phyloP scores from a whole-genome alignment of 192 early-diverging fungal genomes.

The Helicostylum pulchrum region DNA sequence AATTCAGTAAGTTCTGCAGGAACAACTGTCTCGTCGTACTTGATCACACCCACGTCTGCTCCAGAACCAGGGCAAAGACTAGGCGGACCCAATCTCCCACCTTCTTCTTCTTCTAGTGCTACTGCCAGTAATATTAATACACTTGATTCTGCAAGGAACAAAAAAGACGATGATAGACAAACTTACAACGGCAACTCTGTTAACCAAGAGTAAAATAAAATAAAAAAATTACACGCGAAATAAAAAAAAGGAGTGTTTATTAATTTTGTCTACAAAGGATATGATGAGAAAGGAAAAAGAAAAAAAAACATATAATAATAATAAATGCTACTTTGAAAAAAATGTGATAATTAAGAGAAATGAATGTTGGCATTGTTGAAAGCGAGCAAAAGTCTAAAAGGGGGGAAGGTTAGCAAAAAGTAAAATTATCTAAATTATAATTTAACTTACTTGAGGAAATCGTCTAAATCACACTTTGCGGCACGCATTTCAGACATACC shows the following conservation, averaged over 20 bases:
- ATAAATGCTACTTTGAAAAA: no score
- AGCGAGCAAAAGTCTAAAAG: slow-evolving; percentile 68
- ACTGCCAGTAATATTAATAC: neutral
- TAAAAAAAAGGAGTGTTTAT: slow-evolving; percentile 1
- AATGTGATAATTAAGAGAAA: slow-evolving; percentile 60
- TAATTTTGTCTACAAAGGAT: no score
- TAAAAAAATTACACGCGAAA: neutral
- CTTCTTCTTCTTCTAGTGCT: neutral
- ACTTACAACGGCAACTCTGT: slow-evolving; percentile 34
- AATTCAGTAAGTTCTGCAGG: slow-evolving; percentile 5
- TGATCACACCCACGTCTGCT: neutral
- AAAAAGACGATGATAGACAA: slow-evolving; percentile 10
- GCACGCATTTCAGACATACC: slow-evolving; percentile 76
- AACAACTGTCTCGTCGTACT: neutral
- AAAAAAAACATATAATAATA: no score
- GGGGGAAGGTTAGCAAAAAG: neutral
- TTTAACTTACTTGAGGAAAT: slow-evolving; percentile 76
- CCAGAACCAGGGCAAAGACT: neutral
- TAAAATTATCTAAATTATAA: slow-evolving; percentile 1
- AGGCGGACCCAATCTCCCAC: neutral
- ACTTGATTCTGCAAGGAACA: neutral
- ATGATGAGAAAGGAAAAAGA: no score
- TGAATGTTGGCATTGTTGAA: slow-evolving; percentile 93
- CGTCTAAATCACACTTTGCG: slow-evolving; percentile 90
- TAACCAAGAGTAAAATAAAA: slow-evolving; percentile 28